These are phyloP conservation scores for Alternaria atra DNA, from an alignment of 2,329 filamentous ascomycete genomes.

Conservation along the genomic window DNA sequence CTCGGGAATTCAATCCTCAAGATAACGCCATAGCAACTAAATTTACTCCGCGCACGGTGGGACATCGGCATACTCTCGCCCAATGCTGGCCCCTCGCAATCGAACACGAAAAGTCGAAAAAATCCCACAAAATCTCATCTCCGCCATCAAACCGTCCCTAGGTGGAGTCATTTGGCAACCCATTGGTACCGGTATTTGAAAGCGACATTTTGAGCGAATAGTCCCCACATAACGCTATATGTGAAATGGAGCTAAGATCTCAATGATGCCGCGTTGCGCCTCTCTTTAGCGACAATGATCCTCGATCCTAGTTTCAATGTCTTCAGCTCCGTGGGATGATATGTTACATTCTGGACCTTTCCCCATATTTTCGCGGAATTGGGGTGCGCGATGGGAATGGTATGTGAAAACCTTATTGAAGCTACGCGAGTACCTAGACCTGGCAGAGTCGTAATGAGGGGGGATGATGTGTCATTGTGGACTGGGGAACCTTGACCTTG, in stretches of 20 bases:
- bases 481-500: neutral
- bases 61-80: neutral
- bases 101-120: neutral
- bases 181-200: neutral
- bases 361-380: conserved; percentile 4
- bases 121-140: neutral
- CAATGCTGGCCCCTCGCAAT: neutral
- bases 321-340: neutral
- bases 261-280: neutral
- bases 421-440: neutral
- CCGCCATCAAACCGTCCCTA: neutral
- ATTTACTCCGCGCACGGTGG: neutral
- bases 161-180: neutral
- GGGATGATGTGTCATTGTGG: neutral
- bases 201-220: neutral
- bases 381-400: neutral
- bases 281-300: conserved; percentile 1
- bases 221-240: neutral
- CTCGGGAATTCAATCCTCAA: neutral
- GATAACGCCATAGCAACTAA: neutral
- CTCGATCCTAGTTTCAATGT: neutral
- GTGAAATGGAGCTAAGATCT: conserved; percentile 2
- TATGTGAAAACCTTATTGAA: neutral
- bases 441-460: neutral
- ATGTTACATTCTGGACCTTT: neutral